These are phyloP conservation scores for Didymella sp. DNA, from an alignment of 2,329 filamentous ascomycete genomes.

Conservation along the genomic window DNA sequence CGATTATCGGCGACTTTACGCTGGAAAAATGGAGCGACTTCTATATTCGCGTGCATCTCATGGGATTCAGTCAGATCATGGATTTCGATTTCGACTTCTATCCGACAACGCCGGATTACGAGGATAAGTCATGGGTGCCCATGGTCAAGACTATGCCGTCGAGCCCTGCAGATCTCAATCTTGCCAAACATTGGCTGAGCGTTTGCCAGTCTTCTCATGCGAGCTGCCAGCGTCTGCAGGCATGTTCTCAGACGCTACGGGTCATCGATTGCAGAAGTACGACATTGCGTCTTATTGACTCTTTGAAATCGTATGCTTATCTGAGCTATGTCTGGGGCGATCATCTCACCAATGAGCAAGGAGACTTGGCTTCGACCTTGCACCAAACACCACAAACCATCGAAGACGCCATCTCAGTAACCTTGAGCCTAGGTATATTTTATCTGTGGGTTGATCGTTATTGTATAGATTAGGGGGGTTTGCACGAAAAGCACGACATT, in stretches of 20 bases:
- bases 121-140: not conserved
- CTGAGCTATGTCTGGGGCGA: not conserved
- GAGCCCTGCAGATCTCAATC: not conserved
- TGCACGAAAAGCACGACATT: not conserved
- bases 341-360: not conserved
- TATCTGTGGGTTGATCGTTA: constrained; percentile 28
- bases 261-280: not conserved
- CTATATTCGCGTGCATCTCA: not conserved
- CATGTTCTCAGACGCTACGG: not conserved
- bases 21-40: not conserved
- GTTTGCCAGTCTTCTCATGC: not conserved
- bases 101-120: not conserved
- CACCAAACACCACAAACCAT: constrained; percentile 5
- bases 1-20: not conserved
- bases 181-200: not conserved
- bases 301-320: not conserved
- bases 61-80: not conserved
- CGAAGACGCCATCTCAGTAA: constrained; percentile 18
- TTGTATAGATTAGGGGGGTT: constrained; percentile 15
- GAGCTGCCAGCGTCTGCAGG: not conserved
- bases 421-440: not conserved
- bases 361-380: not conserved
- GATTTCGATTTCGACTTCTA: not conserved
- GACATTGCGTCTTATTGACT: not conserved
- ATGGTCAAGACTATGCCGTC: no score